Conservation (phyloP, 257 asterid genomes). For the Capsicum rhomboideum region DNA sequence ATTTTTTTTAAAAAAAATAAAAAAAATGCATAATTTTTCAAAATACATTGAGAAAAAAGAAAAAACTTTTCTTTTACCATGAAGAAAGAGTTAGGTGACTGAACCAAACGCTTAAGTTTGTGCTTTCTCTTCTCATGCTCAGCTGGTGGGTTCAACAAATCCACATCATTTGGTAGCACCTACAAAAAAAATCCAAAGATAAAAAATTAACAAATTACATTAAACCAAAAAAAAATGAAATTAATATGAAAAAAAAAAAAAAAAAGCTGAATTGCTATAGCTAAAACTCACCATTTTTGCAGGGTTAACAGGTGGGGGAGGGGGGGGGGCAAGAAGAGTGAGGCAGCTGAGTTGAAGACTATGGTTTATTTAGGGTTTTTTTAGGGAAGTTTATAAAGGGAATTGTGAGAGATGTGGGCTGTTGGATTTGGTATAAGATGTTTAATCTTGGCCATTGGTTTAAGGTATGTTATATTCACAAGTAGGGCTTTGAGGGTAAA, state of each 20-base stretch:
- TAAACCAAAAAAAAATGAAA: no score
- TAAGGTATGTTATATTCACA: background rate
- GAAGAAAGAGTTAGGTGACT: slow-evolving; percentile 22
- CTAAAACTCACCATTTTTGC: background rate
- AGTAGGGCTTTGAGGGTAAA: background rate
- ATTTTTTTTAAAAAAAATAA: no score
- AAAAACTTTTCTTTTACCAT: no score
- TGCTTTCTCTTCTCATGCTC: slow-evolving; percentile 21
- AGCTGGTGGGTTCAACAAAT: slow-evolving; percentile 20
- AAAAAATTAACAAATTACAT: background rate
- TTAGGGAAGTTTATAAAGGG: background rate
- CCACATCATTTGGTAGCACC: slow-evolving; percentile 22
- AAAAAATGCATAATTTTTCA: no score
- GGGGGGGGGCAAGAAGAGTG: no score
- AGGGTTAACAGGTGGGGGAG: no score
- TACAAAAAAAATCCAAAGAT: no score
- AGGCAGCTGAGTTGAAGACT: no score
- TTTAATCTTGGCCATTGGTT: background rate
- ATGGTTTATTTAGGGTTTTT: background rate
- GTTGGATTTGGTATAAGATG: background rate
- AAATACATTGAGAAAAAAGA: no score
- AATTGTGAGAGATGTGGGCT: background rate
- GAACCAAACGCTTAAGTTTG: slow-evolving; percentile 26
- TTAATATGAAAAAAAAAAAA: no score
- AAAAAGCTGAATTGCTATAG: no score